Base-by-base conservation (phyloP, 306 rosid species). In the Quercus variabilis region DNA sequence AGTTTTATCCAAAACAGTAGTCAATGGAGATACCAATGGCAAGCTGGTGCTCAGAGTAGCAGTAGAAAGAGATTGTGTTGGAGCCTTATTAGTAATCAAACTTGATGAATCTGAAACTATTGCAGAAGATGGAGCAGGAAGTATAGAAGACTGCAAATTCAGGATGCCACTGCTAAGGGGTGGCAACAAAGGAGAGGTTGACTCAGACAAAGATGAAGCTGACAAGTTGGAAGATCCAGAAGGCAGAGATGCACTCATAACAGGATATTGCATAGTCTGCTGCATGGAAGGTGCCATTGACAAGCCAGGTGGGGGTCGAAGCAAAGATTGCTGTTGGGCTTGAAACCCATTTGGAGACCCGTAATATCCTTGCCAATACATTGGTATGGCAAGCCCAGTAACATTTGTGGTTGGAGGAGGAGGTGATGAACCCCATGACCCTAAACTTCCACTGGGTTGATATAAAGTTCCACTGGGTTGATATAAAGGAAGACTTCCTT, bases 241-340 rank as follows among this genome's bases (percentile, higher is more conserved):
- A 57, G 82, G 52, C 2, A 68, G 56, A 57, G 75, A 51, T 49
- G 19, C 30, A 68, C 43, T 78, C 23, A 59, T 46, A 10, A 43
- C 23, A 28, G 82, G 81, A 55, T 82, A 55, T 17, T 82, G 85
- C 74, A 65, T 26, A 19, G 41, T 35, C 41, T 75, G 80, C n/a
- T 69, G 84, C 72, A 68, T 25, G 20, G 76, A 31, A 54, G 73
- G 68, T 30, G 78, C 55, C 63, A 81, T 43, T 55, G 80, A 59
- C 72, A 81, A 58, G 76, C 74, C 75, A 51, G 76, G 76, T 30
- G 71, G 76, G 21, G 76, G 84, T 59, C 52, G 78, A 76, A 76
- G 71, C 76, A 81, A 69, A 76, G 84, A 57, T 58, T 81, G 84
- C 60, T 81, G 84, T 46, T 69, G 80, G 54, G 80, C n/a, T 59